phyloP scores from a whole-genome alignment of 2,329 filamentous ascomycete species.

The Fusarium nurragi region DNA sequence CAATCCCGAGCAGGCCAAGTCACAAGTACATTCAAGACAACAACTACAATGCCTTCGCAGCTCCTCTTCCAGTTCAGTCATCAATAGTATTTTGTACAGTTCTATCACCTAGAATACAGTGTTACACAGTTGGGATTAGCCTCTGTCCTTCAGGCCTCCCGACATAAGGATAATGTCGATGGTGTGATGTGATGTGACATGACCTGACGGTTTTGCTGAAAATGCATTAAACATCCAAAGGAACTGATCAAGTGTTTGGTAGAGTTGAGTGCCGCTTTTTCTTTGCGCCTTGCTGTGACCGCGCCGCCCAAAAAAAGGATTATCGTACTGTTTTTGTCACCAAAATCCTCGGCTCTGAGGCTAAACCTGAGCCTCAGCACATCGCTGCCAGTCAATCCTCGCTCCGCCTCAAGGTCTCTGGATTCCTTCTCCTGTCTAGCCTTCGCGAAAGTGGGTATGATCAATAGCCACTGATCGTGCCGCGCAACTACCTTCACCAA shows the following conservation, averaged over 20 bases:
- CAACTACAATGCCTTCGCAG: too few relatives aligned
- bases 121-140: conserved; percentile 39
- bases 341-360: conserved; percentile 1
- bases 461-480: background rate
- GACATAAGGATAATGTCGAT: conserved; percentile 23
- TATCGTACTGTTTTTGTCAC: conserved; percentile 6
- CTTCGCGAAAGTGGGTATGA: background rate
- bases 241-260: conserved; percentile 39
- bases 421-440: conserved; percentile 27
- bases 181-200: background rate
- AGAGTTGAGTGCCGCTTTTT: conserved; percentile 46
- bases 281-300: conserved; percentile 26
- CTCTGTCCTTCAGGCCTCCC: conserved; percentile 22
- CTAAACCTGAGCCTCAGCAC: conserved; percentile 8
- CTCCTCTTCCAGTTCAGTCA: background rate
- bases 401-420: conserved; percentile 34
- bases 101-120: conserved; percentile 43
- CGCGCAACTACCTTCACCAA: background rate
- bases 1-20: too few relatives aligned
- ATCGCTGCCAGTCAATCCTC: conserved; percentile 35
- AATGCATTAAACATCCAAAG: conserved; percentile 40
- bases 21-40: too few relatives aligned
- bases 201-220: conserved; percentile 26
- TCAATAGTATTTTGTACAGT: conserved; percentile 34
- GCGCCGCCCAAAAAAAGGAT: conserved; percentile 5